These are phyloP conservation scores for Saitozyma podzolica DNA, from an alignment of 768 basidiomycete species.

Conservation along the genomic window DNA sequence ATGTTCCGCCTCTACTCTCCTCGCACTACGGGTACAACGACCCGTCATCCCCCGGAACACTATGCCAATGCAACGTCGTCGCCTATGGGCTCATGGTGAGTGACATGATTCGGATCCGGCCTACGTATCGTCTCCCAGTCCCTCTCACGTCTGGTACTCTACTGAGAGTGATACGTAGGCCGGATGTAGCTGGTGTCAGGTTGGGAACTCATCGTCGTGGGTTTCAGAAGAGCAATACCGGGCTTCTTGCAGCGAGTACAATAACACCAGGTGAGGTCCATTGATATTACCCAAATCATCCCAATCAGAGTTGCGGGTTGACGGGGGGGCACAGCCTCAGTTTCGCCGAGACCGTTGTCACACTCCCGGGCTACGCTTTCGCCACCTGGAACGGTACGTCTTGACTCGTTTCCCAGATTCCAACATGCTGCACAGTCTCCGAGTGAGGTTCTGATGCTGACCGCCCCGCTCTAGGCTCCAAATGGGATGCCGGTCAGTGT, in stretches of 20 bases:
- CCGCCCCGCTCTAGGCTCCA: too few species aligned
- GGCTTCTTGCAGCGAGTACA: constrained; percentile 9
- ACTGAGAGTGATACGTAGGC: constrained; percentile 15
- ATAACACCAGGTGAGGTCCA: constrained; percentile 6
- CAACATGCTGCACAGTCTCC: not conserved
- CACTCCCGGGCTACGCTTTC: constrained; percentile 12
- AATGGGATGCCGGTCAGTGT: too few species aligned
- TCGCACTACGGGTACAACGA: constrained; percentile 31
- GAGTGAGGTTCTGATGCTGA: not conserved
- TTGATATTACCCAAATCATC: not conserved
- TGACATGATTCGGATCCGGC: too few species aligned
- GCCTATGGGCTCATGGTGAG: constrained; percentile 42
- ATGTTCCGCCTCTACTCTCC: constrained; percentile 39
- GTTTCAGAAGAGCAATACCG: constrained; percentile 11
- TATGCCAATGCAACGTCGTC: constrained; percentile 39
- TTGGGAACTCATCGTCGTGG: constrained; percentile 9
- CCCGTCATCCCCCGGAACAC: constrained; percentile 3
- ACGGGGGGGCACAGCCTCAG: not conserved
- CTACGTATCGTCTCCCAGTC: too few species aligned
- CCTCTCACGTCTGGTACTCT: too few species aligned
- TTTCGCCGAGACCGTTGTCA: constrained; percentile 18
- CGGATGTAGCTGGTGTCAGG: constrained; percentile 23
- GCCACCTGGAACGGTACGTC: constrained; percentile 8
- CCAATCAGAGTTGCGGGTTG: not conserved
- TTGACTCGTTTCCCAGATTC: not conserved